A percentile compares a stretch with the other conserved stretches of the same genome.
Evolutionary conservation across 768 basidiomycete genomes (phyloP).

Genomic region (Sutorius australiensis): DNA sequence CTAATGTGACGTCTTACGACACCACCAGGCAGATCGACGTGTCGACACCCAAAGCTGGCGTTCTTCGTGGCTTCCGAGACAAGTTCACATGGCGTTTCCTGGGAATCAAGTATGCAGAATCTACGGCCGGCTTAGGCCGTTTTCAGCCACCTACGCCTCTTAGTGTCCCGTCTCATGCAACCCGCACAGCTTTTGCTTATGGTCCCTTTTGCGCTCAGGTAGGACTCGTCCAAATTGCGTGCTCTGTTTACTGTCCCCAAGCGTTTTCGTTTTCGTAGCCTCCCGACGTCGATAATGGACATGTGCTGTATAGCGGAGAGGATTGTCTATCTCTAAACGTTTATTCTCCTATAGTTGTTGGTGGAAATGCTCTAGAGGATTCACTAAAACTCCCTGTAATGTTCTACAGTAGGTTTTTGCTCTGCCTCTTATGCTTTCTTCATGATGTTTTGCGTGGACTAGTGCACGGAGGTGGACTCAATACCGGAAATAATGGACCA

Average conservation of each 20-base stretch:
- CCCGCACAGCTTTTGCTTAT: conserved; percentile 6
- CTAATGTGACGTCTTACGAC: conserved; percentile 19
- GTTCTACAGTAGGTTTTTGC: conserved; percentile 11
- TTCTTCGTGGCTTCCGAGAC: conserved; percentile 18
- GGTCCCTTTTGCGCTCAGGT: conserved; percentile 21
- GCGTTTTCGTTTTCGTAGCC: background rate
- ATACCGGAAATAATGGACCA: conserved; percentile 13
- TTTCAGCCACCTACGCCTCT: conserved; percentile 14
- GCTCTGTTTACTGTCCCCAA: background rate
- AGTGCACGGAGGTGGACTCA: conserved; percentile 22
- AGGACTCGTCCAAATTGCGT: background rate
- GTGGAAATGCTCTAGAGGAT: background rate
- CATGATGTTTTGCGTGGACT: background rate
- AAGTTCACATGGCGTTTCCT: conserved; percentile 19
- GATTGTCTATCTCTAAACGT: conserved; percentile 22
- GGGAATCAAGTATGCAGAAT: conserved; percentile 13
- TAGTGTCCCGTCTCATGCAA: background rate
- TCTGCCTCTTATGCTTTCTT: background rate
- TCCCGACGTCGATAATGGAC: conserved; percentile 13
- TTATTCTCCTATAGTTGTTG: conserved; percentile 9
- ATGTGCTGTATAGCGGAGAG: conserved; percentile 5
- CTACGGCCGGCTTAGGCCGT: conserved; percentile 4
- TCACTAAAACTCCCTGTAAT: conserved; percentile 17
- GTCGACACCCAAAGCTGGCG: conserved; percentile 13
- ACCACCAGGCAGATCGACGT: conserved; percentile 12